Base-by-base conservation (phyloP, 2,329 filamentous ascomycete genomes). In the Lasiodiplodia citricola region DNA sequence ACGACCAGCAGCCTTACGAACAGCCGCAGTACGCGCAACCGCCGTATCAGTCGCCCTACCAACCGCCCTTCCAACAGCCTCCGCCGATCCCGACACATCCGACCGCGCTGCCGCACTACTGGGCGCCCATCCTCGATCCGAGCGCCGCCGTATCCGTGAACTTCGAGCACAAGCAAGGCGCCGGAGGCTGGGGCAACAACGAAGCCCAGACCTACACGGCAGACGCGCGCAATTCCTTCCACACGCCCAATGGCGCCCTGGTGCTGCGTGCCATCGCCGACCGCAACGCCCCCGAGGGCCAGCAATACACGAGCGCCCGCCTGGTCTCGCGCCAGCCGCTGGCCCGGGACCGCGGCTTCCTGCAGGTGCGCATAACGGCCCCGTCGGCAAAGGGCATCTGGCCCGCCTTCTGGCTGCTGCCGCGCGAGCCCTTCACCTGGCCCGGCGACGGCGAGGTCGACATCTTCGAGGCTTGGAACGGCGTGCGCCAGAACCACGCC, bases 371-470 rank as follows among this genome's bases (percentile, higher is more conserved):
- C 1, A 81, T 88, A 13, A 79, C 80, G 0, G 81, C 86, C 0
- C 87, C 87, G 0, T 86, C 84, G 65, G 87, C 87, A 0, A 74
- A 79, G 2, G 87, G 87, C 4, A 85, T 89, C 57, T 89, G 87
- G 87, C 87, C 87, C 0, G 87, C 87, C 0, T 88, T 88, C 73
- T 89, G 87, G 87, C 82, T 89, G 65, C 78, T 89, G 6, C 87
- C 87, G 0, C 76, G 81, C 38, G 85, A 89, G 71, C 87, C 87
- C 0, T 89, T 88, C 72, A 76, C 78, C 0, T 89, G 87, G 87
- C 87, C 87, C 0, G 82, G 78, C 0, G 87, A 89, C 70, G 87
- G 87, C 67, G 87, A 89, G 74, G 79, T 89, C 14, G 87, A 89
- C 74, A 87, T 89, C 57, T 84, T 87, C 51, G 87, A 89, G 76